Percentiles rank a stretch among this genome's conserved stretches.
Conservation (phyloP, 78 protist species). For the Planoprotostelium fungivorum region DNA sequence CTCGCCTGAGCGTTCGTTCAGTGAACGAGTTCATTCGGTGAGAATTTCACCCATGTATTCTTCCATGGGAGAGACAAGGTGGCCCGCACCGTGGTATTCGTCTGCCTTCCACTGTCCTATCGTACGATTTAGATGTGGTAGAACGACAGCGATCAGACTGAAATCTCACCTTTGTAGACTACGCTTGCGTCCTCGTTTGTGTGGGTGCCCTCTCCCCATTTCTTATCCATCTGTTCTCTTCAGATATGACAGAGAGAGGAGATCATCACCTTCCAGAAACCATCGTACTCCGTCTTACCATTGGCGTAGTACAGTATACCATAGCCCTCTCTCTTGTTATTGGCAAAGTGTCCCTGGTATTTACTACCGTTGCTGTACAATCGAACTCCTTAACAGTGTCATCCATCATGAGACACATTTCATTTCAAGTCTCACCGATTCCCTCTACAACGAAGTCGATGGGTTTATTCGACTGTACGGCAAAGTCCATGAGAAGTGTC, state of each 20-base stretch:
- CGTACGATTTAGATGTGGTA: no score
- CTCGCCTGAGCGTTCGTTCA: not conserved
- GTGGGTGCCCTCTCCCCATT: not conserved
- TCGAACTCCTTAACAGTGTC: no score
- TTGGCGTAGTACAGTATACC: not conserved
- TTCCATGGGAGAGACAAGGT: not conserved
- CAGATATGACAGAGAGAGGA: no score
- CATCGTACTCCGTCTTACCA: not conserved
- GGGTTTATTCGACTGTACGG: not conserved
- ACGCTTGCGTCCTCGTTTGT: not conserved
- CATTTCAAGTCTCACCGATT: no score
- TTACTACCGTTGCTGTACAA: not conserved
- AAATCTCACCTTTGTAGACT: not conserved
- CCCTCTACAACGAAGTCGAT: not conserved
- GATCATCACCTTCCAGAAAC: not conserved
- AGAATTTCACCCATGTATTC: not conserved
- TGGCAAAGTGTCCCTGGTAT: not conserved
- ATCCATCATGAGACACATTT: no score
- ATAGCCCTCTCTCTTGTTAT: not conserved
- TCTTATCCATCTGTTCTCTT: not conserved
- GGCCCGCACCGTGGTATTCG: not conserved
- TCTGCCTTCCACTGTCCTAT: not conserved
- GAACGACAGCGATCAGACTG: no score
- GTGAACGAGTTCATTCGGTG: no score
- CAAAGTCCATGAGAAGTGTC: not conserved